phyloP scores from a whole-genome alignment of 139 green algal genomes.

The Yamagishiella unicocca region DNA sequence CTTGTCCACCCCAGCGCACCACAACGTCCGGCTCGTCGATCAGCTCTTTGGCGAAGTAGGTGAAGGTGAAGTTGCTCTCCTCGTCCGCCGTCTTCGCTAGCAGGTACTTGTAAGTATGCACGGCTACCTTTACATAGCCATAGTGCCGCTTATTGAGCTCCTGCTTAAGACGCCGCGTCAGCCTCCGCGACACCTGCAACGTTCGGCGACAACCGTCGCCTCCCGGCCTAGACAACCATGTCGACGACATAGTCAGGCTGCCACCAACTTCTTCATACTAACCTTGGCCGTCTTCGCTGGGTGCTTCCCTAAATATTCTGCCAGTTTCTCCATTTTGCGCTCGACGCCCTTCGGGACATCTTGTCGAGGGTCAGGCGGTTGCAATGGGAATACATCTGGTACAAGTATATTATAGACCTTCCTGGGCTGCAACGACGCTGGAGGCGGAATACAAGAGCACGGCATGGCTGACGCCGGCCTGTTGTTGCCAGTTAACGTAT shows the following conservation, averaged over 20 bases:
- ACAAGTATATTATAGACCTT: slow-evolving; percentile 78
- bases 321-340: slow-evolving; percentile 72
- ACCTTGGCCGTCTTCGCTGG: slow-evolving; percentile 69
- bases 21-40: slow-evolving; percentile 63
- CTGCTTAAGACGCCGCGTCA: slow-evolving; percentile 61
- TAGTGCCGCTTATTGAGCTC: slow-evolving; percentile 49
- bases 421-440: slow-evolving; percentile 65
- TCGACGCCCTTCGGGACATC: slow-evolving; percentile 47
- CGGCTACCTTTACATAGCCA: slow-evolving; percentile 67
- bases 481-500: too few species aligned
- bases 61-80: slow-evolving; percentile 63
- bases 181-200: slow-evolving; percentile 65
- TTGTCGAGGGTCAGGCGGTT: slow-evolving; percentile 52
- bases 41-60: slow-evolving; percentile 69
- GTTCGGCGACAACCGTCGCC: background rate
- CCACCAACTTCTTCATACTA: background rate
- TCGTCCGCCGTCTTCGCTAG: slow-evolving; percentile 55
- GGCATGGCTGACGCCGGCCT: background rate
- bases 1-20: slow-evolving; percentile 57
- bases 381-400: slow-evolving; percentile 61
- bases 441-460: slow-evolving; percentile 63
- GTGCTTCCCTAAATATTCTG: slow-evolving; percentile 73
- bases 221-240: background rate
- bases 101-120: slow-evolving; percentile 67
- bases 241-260: too few species aligned